Conservation (phyloP, 768 basidiomycete species). For the Phlegmacium glaucopus region DNA sequence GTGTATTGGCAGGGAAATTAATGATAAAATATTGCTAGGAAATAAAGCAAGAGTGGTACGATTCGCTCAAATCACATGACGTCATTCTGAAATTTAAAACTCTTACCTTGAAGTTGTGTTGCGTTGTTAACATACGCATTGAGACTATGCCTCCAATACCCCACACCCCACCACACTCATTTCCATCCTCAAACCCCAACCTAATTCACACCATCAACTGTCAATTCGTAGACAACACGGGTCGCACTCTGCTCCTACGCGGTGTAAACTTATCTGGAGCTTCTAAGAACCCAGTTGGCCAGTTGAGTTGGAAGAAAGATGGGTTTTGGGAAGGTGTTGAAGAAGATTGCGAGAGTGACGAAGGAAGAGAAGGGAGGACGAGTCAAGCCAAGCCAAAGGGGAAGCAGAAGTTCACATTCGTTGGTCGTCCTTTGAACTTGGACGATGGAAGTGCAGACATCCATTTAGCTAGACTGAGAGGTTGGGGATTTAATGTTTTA, state of each 20-base stretch:
- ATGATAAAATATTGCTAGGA: too few species aligned
- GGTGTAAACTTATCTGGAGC: slow-evolving; percentile 95
- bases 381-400: too few species aligned
- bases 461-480: slow-evolving; percentile 78
- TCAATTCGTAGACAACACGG: slow-evolving; percentile 70
- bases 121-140: too few species aligned
- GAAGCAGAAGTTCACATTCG: slow-evolving; percentile 57
- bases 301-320: slow-evolving; percentile 64
- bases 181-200: too few species aligned
- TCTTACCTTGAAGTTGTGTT: too few species aligned
- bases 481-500: slow-evolving; percentile 93
- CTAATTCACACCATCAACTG: slow-evolving; percentile 66
- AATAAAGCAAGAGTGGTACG: too few species aligned
- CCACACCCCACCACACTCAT: too few species aligned
- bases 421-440: slow-evolving; percentile 75
- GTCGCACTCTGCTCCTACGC: slow-evolving; percentile 78
- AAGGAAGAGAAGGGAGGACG: slow-evolving; percentile 31
- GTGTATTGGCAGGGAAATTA: too few species aligned
- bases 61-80: too few species aligned
- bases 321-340: slow-evolving; percentile 85
- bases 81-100: too few species aligned
- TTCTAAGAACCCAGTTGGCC: slow-evolving; percentile 75
- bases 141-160: too few species aligned
- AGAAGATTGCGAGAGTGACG: slow-evolving; percentile 44
- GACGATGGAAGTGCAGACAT: slow-evolving; percentile 85